Conservation (phyloP, 2,329 filamentous ascomycete genomes). For the Oidium heveae region DNA sequence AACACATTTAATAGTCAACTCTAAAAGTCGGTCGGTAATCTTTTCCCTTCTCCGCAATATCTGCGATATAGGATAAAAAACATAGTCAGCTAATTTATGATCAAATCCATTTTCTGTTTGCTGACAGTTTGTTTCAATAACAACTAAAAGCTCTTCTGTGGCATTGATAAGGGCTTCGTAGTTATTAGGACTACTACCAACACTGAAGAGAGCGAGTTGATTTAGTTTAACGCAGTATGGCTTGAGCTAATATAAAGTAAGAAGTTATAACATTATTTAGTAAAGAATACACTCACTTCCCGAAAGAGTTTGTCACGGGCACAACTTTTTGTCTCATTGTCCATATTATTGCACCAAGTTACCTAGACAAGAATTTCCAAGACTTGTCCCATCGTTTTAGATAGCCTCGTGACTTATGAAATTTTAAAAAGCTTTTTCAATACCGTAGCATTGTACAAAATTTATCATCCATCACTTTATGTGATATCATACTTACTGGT, state of each 20-base stretch:
- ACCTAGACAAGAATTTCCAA: too few relatives aligned
- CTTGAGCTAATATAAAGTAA: slow-evolving; percentile 25
- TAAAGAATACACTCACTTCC: slow-evolving; percentile 5
- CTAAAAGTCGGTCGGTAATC: slow-evolving; percentile 46
- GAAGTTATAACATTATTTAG: neutral
- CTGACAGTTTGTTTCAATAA: slow-evolving; percentile 18
- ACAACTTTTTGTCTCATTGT: slow-evolving; percentile 6
- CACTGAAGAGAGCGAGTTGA: slow-evolving; percentile 26
- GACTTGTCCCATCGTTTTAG: too few relatives aligned
- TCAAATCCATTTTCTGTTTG: slow-evolving; percentile 34
- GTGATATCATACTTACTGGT: too few relatives aligned
- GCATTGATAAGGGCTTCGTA: slow-evolving; percentile 22
- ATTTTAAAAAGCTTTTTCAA: too few relatives aligned
- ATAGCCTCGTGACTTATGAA: too few relatives aligned
- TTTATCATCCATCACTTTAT: too few relatives aligned
- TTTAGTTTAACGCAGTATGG: slow-evolving; percentile 35
- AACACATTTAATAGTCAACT: slow-evolving; percentile 53
- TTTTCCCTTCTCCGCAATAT: slow-evolving; percentile 54
- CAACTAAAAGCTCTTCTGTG: slow-evolving; percentile 19
- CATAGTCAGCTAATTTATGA: slow-evolving; percentile 70
- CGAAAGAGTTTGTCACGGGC: slow-evolving; percentile 14
- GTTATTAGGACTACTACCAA: slow-evolving; percentile 17
- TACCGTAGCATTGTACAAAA: too few relatives aligned
- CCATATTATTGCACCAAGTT: neutral
- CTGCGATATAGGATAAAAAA: slow-evolving; percentile 79